Evolutionary conservation across 164 flowering plant genomes (phyloP), one percentile per base, ranked within the genome.

Genomic region (Echeveria elegans): DNA sequence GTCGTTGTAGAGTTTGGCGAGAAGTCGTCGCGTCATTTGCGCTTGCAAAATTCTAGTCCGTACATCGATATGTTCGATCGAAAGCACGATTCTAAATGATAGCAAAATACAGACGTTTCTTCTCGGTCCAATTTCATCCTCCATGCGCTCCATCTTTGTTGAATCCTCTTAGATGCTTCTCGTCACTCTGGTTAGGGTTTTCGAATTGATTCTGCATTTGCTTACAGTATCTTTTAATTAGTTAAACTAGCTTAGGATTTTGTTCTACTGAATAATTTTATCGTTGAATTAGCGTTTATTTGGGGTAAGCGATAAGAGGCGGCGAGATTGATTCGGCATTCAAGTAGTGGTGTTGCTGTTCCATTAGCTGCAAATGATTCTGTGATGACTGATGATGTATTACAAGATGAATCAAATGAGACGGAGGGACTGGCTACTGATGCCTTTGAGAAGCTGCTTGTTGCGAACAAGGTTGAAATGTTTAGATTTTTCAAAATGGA

Each of bases 401-500:
- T 29, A 5, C 26, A 23, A 26, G 41, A 69, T 26, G 50, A 3
- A 60, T 50, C 14, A 77, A 16, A 45, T 18, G 50, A 45, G n/a
- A 5, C 4, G 19, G 72, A 15, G 73, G 36, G 48, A 14, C 53
- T 8, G 19, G 67, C 7, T 69, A 73, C 86, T 1, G n/a, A n/a
- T n/a, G n/a, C n/a, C n/a, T n/a, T n/a, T n/a, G 84, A 77, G 48
- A 81, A 81, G 36, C 31, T 93, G 65, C 86, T 88, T 5, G 18
- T 69, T 1, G 5, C n/a, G 11, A 77, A 73, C 68, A 59, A 58
- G 9, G 75, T 77, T 6, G 83, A 80, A 36, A 83, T 86, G 11
- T 59, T 79, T 0, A 65, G 77, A 6, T 68, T 84, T 14, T 87
- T 86, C 92, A 93, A 83, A 72, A 90, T 93, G 98, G 88, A 88